phyloP scores from a whole-genome alignment of 805 yeast genomes.

The Candida andamanensis region DNA sequence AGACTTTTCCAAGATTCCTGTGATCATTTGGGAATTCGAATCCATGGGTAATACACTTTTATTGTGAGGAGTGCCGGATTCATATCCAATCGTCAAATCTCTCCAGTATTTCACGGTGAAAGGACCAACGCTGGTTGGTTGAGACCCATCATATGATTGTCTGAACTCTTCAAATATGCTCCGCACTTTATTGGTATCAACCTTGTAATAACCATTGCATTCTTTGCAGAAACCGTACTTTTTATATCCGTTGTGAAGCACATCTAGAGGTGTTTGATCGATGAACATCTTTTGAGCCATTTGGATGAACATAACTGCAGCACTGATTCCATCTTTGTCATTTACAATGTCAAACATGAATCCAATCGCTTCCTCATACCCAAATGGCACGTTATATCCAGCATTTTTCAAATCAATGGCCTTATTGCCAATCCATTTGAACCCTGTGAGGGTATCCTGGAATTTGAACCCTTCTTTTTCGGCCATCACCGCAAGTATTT shows the following conservation, averaged over 20 bases:
- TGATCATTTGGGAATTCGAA: constrained; percentile 78
- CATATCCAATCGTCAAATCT: constrained; percentile 80
- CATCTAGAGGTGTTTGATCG: constrained; percentile 36
- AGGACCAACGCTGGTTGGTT: constrained; percentile 51
- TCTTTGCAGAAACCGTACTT: constrained; percentile 80
- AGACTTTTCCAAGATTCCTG: constrained; percentile 42
- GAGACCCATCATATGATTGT: constrained; percentile 16
- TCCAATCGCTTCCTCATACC: constrained; percentile 94
- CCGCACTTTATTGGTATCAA: constrained; percentile 52
- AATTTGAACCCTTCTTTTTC: constrained; percentile 52
- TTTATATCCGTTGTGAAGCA: constrained; percentile 53
- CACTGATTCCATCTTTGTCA: constrained; percentile 91
- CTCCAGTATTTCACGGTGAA: constrained; percentile 64
- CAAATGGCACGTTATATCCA: constrained; percentile 78
- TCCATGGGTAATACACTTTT: constrained; percentile 69
- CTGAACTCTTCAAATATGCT: constrained; percentile 55
- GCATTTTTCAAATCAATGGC: constrained; percentile 64
- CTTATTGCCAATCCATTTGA: constrained; percentile 94
- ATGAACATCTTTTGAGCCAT: constrained; percentile 42
- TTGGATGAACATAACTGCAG: constrained; percentile 71
- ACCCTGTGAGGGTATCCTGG: constrained; percentile 87
- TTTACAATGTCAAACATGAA: constrained; percentile 81
- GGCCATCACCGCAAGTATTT: constrained; percentile 69
- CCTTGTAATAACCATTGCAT: constrained; percentile 78
- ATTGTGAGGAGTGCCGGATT: constrained; percentile 56